phyloP scores from a whole-genome alignment of 2,329 filamentous ascomycete species.

The Exophiala calicioides region DNA sequence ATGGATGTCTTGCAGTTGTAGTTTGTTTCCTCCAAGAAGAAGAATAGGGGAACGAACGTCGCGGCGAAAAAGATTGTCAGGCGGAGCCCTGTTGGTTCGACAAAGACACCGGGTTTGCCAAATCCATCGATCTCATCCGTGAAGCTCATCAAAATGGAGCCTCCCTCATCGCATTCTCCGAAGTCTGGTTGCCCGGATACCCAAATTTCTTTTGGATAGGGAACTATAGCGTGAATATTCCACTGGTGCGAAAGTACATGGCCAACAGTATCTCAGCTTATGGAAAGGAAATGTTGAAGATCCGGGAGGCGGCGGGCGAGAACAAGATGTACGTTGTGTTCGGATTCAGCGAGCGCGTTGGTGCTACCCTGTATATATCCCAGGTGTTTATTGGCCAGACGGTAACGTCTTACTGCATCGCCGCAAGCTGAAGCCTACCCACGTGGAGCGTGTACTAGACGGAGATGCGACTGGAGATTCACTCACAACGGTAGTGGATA shows the following conservation, averaged over 20 bases:
- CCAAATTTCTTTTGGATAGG: too few species aligned
- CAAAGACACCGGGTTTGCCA: too few species aligned
- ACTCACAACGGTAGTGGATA: background rate
- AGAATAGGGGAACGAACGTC: too few species aligned
- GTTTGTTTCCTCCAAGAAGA: too few species aligned
- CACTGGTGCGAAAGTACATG: background rate
- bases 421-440: conserved; percentile 2
- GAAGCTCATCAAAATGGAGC: too few species aligned
- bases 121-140: too few species aligned
- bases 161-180: too few species aligned
- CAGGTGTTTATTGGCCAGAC: background rate
- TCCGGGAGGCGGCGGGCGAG: background rate
- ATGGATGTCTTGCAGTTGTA: too few species aligned
- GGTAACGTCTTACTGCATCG: background rate
- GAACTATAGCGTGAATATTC: background rate
- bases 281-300: background rate
- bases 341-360: background rate
- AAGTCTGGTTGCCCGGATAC: too few species aligned
- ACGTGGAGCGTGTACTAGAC: background rate
- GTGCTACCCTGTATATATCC: background rate
- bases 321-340: background rate
- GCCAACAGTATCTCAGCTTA: conserved; percentile 1
- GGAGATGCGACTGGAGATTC: background rate
- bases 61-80: too few species aligned
- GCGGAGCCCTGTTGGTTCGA: too few species aligned